Conservation (phyloP, 2,329 filamentous ascomycete genomes). For the Knufia petricola region DNA sequence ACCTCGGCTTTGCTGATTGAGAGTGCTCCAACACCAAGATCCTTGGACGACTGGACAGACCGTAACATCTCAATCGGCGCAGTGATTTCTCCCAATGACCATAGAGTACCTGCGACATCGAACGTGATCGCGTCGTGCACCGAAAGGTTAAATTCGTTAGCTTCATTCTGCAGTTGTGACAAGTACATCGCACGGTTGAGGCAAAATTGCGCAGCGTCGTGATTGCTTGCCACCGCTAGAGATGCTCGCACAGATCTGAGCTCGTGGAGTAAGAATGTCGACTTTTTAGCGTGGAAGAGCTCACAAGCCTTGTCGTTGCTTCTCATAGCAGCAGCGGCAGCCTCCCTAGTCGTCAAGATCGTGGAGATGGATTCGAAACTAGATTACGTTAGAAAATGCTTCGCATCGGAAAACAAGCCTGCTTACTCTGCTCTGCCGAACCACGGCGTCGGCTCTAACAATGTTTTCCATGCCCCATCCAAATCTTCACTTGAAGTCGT, state of each 20-base stretch:
- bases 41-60: constrained; percentile 53
- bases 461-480: constrained; percentile 9
- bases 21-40: constrained; percentile 60
- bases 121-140: constrained; percentile 69
- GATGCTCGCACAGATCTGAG: constrained; percentile 67
- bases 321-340: constrained; percentile 68
- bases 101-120: constrained; percentile 80
- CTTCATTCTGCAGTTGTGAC: constrained; percentile 63
- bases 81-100: constrained; percentile 86
- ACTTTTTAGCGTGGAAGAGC: constrained; percentile 50
- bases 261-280: constrained; percentile 61
- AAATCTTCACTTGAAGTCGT: constrained; percentile 11
- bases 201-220: constrained; percentile 76
- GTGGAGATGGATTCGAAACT: constrained; percentile 58
- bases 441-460: constrained; percentile 9
- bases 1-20: constrained; percentile 66
- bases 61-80: constrained; percentile 85
- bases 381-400: constrained; percentile 9
- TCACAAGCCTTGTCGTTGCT: constrained; percentile 56
- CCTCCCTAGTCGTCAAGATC: constrained; percentile 73
- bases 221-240: constrained; percentile 65
- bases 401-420: not conserved
- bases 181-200: constrained; percentile 75
- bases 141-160: constrained; percentile 59
- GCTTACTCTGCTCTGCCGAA: constrained; percentile 3